These are phyloP conservation scores for Clavariopsis aquatica DNA, from an alignment of 495 filamentous ascomycete genomes.

Conservation along the genomic window DNA sequence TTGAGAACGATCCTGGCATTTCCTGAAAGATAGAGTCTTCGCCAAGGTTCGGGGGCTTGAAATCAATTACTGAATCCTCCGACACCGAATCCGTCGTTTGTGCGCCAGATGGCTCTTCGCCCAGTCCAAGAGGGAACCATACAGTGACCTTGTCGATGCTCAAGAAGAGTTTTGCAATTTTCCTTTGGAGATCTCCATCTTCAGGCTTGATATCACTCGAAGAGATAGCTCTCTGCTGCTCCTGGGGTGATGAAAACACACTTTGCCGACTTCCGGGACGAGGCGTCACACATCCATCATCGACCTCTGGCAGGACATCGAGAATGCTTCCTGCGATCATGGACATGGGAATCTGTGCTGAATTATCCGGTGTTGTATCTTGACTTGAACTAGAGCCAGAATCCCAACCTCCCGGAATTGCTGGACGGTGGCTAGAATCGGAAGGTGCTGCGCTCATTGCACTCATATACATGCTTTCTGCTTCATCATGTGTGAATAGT, in stretches of 20 bases:
- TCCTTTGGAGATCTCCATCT: not conserved
- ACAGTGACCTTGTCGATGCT: constrained; percentile 28
- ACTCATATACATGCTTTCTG: constrained; percentile 95
- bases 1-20: constrained; percentile 47
- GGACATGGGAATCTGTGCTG: constrained; percentile 10
- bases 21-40: constrained; percentile 38
- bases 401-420: constrained; percentile 45
- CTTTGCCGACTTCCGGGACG: constrained; percentile 37
- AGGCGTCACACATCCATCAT: constrained; percentile 37
- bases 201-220: not conserved
- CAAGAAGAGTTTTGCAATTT: constrained; percentile 33
- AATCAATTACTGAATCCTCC: constrained; percentile 13
- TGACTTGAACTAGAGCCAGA: constrained; percentile 32
- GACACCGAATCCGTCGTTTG: not conserved
- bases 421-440: constrained; percentile 4
- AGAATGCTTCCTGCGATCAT: constrained; percentile 33
- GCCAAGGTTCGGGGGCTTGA: constrained; percentile 24
- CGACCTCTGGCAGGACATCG: constrained; percentile 8
- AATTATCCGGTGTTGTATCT: constrained; percentile 22
- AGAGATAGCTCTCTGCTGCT: not conserved
- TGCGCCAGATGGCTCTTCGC: constrained; percentile 6
- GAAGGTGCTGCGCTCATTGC: constrained; percentile 54
- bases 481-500: constrained; percentile 86
- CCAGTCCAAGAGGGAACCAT: constrained; percentile 33
- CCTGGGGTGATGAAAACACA: constrained; percentile 9